Conservation (phyloP, 805 yeast genomes). For the Cyberlindnera misumaiensis region DNA sequence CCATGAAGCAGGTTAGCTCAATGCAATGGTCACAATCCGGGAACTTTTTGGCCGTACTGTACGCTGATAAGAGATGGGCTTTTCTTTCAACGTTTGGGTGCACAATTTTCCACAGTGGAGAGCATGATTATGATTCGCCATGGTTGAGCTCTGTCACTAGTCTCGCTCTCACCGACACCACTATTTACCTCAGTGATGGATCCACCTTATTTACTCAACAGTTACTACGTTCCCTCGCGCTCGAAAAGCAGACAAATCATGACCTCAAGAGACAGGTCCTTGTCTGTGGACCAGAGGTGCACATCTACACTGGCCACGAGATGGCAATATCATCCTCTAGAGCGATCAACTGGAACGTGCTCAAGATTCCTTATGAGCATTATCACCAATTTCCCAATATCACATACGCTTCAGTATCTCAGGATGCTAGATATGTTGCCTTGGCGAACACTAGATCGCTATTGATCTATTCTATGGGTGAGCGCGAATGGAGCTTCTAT, state of each 20-base stretch:
- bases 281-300: conserved; percentile 14
- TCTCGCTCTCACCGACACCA: neutral
- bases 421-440: conserved; percentile 20
- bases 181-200: conserved; percentile 7
- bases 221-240: conserved; percentile 1
- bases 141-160: conserved; percentile 7
- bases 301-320: conserved; percentile 22
- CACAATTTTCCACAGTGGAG: conserved; percentile 13
- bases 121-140: conserved; percentile 9
- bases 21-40: conserved; percentile 14
- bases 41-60: conserved; percentile 11
- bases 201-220: conserved; percentile 3
- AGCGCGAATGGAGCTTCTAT: conserved; percentile 23
- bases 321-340: conserved; percentile 10
- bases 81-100: conserved; percentile 24
- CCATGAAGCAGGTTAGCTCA: neutral
- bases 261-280: conserved; percentile 22
- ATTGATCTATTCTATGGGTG: conserved; percentile 17
- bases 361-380: conserved; percentile 19
- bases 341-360: conserved; percentile 17
- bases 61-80: conserved; percentile 19
- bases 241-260: conserved; percentile 15
- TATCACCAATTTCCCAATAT: conserved; percentile 16
- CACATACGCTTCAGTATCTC: conserved; percentile 15
- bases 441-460: conserved; percentile 15